phyloP scores from a whole-genome alignment of 2,329 filamentous ascomycete species.

The Cladosporium sp. region DNA sequence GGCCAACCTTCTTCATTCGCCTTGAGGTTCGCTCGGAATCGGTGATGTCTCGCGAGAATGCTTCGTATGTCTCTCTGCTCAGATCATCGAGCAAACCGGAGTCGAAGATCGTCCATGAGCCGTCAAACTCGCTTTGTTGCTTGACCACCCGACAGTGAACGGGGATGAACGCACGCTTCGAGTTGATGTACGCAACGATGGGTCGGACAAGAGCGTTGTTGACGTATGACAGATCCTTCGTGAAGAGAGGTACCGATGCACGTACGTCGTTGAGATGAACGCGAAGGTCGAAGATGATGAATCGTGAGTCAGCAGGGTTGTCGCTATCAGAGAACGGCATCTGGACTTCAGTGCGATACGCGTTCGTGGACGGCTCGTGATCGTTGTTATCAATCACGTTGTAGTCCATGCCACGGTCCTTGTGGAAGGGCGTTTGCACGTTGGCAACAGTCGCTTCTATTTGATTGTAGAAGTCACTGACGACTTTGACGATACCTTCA shows the following conservation, averaged over 20 bases:
- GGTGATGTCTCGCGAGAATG: slow-evolving; percentile 86
- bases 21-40: slow-evolving; percentile 83
- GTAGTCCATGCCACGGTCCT: slow-evolving; percentile 17
- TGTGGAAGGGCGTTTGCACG: slow-evolving; percentile 21
- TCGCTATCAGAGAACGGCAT: background rate
- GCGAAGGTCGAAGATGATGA: slow-evolving; percentile 89
- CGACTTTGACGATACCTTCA: slow-evolving; percentile 85
- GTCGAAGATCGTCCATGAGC: slow-evolving; percentile 91
- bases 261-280: slow-evolving; percentile 93
- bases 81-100: slow-evolving; percentile 91
- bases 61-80: slow-evolving; percentile 88
- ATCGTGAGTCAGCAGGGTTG: slow-evolving; percentile 61
- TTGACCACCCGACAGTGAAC: slow-evolving; percentile 95
- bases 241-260: slow-evolving; percentile 89
- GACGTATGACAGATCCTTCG: slow-evolving; percentile 84
- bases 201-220: slow-evolving; percentile 93
- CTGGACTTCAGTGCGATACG: background rate
- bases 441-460: slow-evolving; percentile 87
- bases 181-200: slow-evolving; percentile 98
- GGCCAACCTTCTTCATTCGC: slow-evolving; percentile 88
- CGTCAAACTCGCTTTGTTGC: slow-evolving; percentile 81
- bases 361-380: slow-evolving; percentile 10
- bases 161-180: slow-evolving; percentile 89
- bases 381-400: slow-evolving; percentile 22
- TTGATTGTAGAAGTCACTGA: slow-evolving; percentile 95